A percentile compares a stretch with the other conserved stretches of the same genome.
Conservation (phyloP, 1,139 yeast species). For the Pichia sp. region DNA sequence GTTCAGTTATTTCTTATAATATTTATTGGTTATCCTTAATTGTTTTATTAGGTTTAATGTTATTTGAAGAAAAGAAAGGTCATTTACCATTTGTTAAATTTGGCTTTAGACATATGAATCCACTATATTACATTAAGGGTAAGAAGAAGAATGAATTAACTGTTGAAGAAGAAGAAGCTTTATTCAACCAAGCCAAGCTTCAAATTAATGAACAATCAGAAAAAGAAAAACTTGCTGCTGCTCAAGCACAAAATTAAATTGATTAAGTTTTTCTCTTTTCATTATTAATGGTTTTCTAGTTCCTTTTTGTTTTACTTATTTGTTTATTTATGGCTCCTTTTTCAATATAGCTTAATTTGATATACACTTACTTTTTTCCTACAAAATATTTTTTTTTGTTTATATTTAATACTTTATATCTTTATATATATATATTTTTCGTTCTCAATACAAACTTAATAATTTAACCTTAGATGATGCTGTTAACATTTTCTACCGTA, state of each 20-base stretch:
- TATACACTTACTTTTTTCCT: too few species aligned
- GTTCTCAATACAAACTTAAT: neutral
- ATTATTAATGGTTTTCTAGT: neutral
- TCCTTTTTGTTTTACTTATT: neutral
- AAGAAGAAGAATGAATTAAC: constrained; percentile 58
- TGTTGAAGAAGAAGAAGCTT: constrained; percentile 44
- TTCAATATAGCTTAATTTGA: neutral
- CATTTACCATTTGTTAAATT: constrained; percentile 53
- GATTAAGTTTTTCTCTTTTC: neutral
- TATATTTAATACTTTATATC: neutral
- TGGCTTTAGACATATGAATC: constrained; percentile 54
- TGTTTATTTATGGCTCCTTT: neutral
- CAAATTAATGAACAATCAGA: constrained; percentile 30
- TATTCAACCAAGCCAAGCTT: constrained; percentile 42
- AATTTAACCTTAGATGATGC: too few species aligned
- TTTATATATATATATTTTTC: neutral
- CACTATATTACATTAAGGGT: constrained; percentile 64
- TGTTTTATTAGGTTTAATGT: constrained; percentile 48
- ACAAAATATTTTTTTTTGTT: neutral
- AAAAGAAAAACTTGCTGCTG: constrained; percentile 1
- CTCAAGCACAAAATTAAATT: neutral
- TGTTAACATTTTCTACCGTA: neutral
- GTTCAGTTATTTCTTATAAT: constrained; percentile 79
- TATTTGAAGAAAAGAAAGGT: constrained; percentile 62
- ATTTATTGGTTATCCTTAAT: constrained; percentile 72